A percentile compares a stretch with the other conserved stretches of the same genome.
Evolutionary conservation across 2,329 filamentous ascomycete species (phyloP).

Genomic region (Beauveria pseudobassiana): DNA sequence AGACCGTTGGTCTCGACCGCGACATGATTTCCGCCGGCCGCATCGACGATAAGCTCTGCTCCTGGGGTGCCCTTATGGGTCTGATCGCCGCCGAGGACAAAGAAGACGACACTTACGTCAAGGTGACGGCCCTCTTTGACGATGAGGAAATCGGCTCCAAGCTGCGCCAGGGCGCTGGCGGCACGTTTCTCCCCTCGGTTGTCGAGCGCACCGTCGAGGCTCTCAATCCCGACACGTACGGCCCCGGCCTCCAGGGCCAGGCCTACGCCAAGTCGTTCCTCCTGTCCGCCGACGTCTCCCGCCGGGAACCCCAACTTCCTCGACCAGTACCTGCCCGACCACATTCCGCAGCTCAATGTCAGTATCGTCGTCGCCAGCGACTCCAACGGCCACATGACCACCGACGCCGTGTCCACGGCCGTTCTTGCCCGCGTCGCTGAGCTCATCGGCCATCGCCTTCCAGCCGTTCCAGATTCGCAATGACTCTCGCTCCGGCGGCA

Average conservation of each 20-base stretch:
- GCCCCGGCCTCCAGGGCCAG: constrained; percentile 61
- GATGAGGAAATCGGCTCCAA: constrained; percentile 93
- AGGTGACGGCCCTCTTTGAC: constrained; percentile 90
- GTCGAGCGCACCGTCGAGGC: constrained; percentile 76
- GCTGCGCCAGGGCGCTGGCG: constrained; percentile 79
- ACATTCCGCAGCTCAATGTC: constrained; percentile 81
- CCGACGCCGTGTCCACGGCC: constrained; percentile 76
- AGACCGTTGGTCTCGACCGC: constrained; percentile 75
- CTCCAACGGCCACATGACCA: constrained; percentile 93
- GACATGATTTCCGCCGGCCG: constrained; percentile 94
- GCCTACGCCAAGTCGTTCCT: constrained; percentile 91
- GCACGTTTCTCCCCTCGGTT: constrained; percentile 77
- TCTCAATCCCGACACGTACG: constrained; percentile 45
- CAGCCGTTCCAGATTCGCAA: constrained; percentile 95
- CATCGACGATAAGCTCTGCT: constrained; percentile 97
- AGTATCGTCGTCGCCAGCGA: constrained; percentile 76
- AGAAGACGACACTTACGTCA: constrained; percentile 61
- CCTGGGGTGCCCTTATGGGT: constrained; percentile 80
- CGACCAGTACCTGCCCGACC: constrained; percentile 71
- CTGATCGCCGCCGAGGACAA: constrained; percentile 60
- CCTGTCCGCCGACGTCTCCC: constrained; percentile 85
- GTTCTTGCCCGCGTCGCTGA: constrained; percentile 74
- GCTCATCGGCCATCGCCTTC: constrained; percentile 61
- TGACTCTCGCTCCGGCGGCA: constrained; percentile 81
- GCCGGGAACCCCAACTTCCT: constrained; percentile 94